Percentiles rank a stretch among this genome's conserved stretches.
phyloP scores from a whole-genome alignment of 2,329 filamentous ascomycete species.

The Septoria petroselini region DNA sequence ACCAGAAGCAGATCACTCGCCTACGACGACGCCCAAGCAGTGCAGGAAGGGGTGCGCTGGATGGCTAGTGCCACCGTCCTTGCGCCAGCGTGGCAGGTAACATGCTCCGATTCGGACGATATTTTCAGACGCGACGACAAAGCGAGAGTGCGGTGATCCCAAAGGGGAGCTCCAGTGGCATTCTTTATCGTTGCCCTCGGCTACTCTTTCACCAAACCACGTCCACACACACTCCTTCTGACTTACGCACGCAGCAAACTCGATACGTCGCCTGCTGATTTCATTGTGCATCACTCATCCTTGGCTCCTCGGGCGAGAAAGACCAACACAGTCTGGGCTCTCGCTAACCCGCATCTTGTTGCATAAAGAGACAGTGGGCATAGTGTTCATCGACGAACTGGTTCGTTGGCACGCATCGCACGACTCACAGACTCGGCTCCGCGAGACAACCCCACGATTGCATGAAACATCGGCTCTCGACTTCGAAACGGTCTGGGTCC shows the following conservation, averaged over 20 bases:
- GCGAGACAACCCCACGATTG: constrained; percentile 5
- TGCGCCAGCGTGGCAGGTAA: constrained; percentile 16
- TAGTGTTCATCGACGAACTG: constrained; percentile 6
- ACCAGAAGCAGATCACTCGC: constrained; percentile 4
- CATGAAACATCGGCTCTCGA: constrained; percentile 1
- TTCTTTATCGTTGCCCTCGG: constrained; percentile 5
- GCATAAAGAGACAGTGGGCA: not conserved
- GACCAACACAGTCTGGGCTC: not conserved
- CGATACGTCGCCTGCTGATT: not conserved
- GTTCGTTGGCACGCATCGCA: constrained; percentile 7
- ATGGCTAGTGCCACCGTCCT: not conserved
- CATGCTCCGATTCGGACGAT: constrained; percentile 1
- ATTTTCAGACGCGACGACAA: constrained; percentile 10
- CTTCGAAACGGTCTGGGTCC: not conserved
- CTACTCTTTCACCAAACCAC: constrained; percentile 12
- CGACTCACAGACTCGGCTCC: constrained; percentile 2
- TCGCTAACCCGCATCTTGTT: not conserved
- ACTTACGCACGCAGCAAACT: constrained; percentile 6
- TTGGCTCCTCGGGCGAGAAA: constrained; percentile 2
- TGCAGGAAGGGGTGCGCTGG: not conserved
- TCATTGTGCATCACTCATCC: constrained; percentile 4
- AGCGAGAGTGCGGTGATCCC: constrained; percentile 2
- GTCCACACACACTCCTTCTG: constrained; percentile 3
- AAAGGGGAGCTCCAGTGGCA: not conserved
- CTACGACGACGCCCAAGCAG: not conserved